phyloP scores from a whole-genome alignment of 2,329 filamentous ascomycete genomes.

The Fusarium longipes region DNA sequence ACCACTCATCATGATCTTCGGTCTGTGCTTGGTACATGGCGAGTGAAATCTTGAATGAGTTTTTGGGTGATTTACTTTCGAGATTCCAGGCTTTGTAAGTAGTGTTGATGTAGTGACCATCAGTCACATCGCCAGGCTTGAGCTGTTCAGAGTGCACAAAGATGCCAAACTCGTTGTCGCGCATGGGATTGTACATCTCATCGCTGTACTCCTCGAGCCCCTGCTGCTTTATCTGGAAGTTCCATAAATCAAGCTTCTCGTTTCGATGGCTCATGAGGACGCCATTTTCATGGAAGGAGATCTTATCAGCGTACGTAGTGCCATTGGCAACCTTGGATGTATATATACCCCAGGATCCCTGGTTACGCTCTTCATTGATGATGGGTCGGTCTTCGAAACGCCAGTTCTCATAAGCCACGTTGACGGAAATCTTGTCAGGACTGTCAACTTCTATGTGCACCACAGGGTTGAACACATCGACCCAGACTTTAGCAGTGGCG shows the following conservation, averaged over 20 bases:
- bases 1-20: not conserved
- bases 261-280: constrained; percentile 8
- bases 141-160: constrained; percentile 12
- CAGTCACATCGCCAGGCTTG: not conserved
- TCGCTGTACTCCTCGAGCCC: not conserved
- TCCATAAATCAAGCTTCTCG: constrained; percentile 1
- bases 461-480: constrained; percentile 6
- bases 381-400: not conserved
- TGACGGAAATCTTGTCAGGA: not conserved
- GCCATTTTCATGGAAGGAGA: constrained; percentile 1
- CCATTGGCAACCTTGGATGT: constrained; percentile 17
- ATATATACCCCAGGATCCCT: constrained; percentile 14
- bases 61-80: not conserved
- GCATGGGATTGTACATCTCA: constrained; percentile 16
- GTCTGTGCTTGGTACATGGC: not conserved
- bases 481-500: constrained; percentile 6
- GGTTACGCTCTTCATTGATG: constrained; percentile 2
- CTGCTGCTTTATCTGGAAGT: constrained; percentile 8
- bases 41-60: not conserved
- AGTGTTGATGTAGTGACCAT: constrained; percentile 7
- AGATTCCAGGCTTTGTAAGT: constrained; percentile 15
- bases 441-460: constrained; percentile 10
- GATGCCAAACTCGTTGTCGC: constrained; percentile 7
- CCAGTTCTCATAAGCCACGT: constrained; percentile 5
- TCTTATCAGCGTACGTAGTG: constrained; percentile 11